Base-by-base conservation (phyloP, 2,329 filamentous ascomycete species). In the Conoideocrella luteorostrata region DNA sequence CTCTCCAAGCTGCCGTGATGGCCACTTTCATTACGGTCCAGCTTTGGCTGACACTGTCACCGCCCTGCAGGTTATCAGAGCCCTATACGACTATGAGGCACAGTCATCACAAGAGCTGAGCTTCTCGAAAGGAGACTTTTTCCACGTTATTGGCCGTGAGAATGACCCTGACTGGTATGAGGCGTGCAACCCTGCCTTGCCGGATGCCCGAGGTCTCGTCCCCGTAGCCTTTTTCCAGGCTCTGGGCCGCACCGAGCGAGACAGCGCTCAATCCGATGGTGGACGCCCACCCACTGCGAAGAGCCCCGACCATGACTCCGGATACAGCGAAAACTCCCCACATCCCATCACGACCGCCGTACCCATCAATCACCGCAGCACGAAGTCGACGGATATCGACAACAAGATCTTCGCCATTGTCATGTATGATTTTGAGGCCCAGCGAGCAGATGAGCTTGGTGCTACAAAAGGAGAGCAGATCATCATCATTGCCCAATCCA, bases 101-200 rank as follows among this genome's bases (percentile, higher is more conserved):
- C 78, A 84, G 58, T 80, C 81, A 47, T 69, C 69, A 42, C 84
- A 91, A 62, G 84, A 95, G 70, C 75, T 98, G 57, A 84, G 86
- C 62, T 98, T 98, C 68, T 88, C 84, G 52, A 86, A 88, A 62
- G 93, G 93, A 59, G 93, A 98, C 65, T 98, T 97, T 66, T 93
- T 98, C 64, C 91, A 97, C 71, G 93, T 98, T 52, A 91, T 97
- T 64, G 88, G 87, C 58, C 85, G 91, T 64, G 93, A 97, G 70
- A 84, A 96, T 72, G 91, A 97, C 63, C 70, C 73, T 32, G 88
- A 96, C 62, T 98, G 93, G 91, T 98, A 96, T 75, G 93, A 97
- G 68, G 93, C 91, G 44, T 97, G 89, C 74, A 98, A 98, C 62
- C 93, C 93, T 48, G 79, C 86, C 40, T 74, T 95, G 52, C 88